These are phyloP conservation scores for Populus pruinosa DNA, from an alignment of 345 rosid species.

Conservation along the genomic window DNA sequence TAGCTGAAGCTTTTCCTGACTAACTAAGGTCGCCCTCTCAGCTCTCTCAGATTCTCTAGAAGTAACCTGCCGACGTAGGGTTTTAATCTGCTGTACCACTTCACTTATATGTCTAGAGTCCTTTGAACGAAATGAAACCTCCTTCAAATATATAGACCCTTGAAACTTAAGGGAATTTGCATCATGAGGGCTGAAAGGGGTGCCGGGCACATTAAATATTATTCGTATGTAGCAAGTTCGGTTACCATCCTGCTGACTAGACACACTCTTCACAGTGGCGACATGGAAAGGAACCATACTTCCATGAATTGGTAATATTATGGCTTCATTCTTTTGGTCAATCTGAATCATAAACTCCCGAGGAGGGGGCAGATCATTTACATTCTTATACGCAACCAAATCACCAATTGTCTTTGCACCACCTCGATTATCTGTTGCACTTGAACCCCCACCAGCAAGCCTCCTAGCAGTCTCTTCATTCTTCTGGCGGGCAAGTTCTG, in stretches of 20 bases:
- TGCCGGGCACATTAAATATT: conserved; percentile 79
- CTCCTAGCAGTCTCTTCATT: conserved; percentile 96
- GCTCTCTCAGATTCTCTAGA: conserved; percentile 90
- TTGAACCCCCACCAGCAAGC: conserved; percentile 74
- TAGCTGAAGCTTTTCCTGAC: conserved; percentile 79
- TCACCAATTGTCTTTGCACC: conserved; percentile 57
- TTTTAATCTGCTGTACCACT: conserved; percentile 72
- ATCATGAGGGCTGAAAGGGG: conserved; percentile 80
- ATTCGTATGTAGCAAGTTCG: conserved; percentile 78
- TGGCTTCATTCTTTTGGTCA: conserved; percentile 87
- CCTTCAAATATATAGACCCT: conserved; percentile 76
- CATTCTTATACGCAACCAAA: conserved; percentile 77
- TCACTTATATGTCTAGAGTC: conserved; percentile 88
- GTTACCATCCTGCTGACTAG: conserved; percentile 85
- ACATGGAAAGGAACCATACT: conserved; percentile 93
- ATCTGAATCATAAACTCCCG: conserved; percentile 69
- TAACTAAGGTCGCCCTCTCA: conserved; percentile 90
- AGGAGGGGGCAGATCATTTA: conserved; percentile 79
- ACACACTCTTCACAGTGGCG: conserved; percentile 78
- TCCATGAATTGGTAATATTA: conserved; percentile 81
- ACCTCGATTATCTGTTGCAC: conserved; percentile 58
- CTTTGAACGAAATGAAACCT: conserved; percentile 85
- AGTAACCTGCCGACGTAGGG: conserved; percentile 71
- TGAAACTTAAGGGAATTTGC: conserved; percentile 60
- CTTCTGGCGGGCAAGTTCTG: conserved; percentile 95